phyloP scores from a whole-genome alignment of 2,329 filamentous ascomycete species.

The Trichoderma koningiopsis region DNA sequence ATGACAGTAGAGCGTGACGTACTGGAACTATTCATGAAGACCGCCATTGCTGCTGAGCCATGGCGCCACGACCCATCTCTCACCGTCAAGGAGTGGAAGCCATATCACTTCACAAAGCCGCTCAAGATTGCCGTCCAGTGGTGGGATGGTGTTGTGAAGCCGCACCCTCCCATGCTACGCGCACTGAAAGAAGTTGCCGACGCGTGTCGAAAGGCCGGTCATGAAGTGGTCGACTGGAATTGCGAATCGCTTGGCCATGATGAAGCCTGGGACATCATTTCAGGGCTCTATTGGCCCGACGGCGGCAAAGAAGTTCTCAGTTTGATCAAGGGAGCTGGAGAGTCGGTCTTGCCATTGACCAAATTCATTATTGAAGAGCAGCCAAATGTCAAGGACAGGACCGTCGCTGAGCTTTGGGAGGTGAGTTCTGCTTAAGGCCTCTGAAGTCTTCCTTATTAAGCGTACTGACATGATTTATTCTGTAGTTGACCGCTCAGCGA shows the following conservation, averaged over 20 bases:
- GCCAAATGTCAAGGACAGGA: slow-evolving; percentile 18
- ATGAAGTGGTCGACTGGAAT: slow-evolving; percentile 55
- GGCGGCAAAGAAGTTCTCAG: slow-evolving; percentile 32
- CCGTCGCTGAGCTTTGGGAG: slow-evolving; percentile 11
- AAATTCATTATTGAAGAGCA: slow-evolving; percentile 22
- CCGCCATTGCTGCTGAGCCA: slow-evolving; percentile 35
- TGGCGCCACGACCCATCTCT: slow-evolving; percentile 41
- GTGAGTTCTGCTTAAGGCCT: background rate
- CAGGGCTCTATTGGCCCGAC: slow-evolving; percentile 18
- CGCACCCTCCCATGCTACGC: slow-evolving; percentile 60
- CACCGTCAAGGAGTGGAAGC: slow-evolving; percentile 40
- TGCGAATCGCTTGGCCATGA: slow-evolving; percentile 56
- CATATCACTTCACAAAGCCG: slow-evolving; percentile 42
- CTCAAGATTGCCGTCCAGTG: slow-evolving; percentile 63
- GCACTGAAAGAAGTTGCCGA: slow-evolving; percentile 58
- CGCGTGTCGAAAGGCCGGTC: slow-evolving; percentile 50
- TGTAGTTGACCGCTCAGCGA: slow-evolving; percentile 11
- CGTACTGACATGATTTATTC: background rate
- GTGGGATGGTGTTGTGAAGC: slow-evolving; percentile 60
- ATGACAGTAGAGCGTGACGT: slow-evolving; percentile 41
- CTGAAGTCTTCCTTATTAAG: background rate
- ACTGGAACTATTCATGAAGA: slow-evolving; percentile 42
- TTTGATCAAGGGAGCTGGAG: slow-evolving; percentile 38
- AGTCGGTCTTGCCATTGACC: slow-evolving; percentile 8
- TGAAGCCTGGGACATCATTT: slow-evolving; percentile 43